Evolutionary conservation across 768 basidiomycete species (phyloP).

Genomic region (Boletus tylopilopsis): DNA sequence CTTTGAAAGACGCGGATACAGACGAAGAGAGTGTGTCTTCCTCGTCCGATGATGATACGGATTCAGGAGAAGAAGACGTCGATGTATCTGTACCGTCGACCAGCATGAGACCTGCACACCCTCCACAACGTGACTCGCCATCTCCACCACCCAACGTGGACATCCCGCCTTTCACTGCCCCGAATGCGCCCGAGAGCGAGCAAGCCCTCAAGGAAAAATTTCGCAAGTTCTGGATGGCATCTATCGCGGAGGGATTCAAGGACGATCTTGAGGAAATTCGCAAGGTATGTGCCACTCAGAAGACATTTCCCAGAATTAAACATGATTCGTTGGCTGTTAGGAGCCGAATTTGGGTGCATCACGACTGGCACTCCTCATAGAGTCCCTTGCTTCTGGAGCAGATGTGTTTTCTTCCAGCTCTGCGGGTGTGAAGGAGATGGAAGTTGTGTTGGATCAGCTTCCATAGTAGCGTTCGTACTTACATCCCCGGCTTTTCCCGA

Average conservation of each 20-base stretch:
- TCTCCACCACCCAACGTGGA: conserved; percentile 19
- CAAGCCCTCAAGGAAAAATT: conserved; percentile 61
- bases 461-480: too few relatives aligned
- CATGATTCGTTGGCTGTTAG: conserved; percentile 23
- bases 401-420: conserved; percentile 59
- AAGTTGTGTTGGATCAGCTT: conserved; percentile 55
- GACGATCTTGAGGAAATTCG: conserved; percentile 82
- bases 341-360: conserved; percentile 69
- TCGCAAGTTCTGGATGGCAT: conserved; percentile 83
- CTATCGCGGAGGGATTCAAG: conserved; percentile 76
- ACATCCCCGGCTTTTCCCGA: too few relatives aligned
- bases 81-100: not conserved
- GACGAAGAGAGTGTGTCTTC: conserved; percentile 12
- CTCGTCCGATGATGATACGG: conserved; percentile 16
- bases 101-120: not conserved
- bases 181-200: conserved; percentile 41
- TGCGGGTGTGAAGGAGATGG: conserved; percentile 59
- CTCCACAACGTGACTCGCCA: conserved; percentile 20
- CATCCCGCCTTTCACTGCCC: conserved; percentile 59
- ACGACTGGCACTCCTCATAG: conserved; percentile 70
- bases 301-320: not conserved
- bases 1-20: not conserved
- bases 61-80: conserved; percentile 2
- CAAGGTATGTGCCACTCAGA: conserved; percentile 47
- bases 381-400: conserved; percentile 76